Evolutionary conservation across 805 yeast genomes (phyloP).

Genomic region (Ogataea philodendri): DNA sequence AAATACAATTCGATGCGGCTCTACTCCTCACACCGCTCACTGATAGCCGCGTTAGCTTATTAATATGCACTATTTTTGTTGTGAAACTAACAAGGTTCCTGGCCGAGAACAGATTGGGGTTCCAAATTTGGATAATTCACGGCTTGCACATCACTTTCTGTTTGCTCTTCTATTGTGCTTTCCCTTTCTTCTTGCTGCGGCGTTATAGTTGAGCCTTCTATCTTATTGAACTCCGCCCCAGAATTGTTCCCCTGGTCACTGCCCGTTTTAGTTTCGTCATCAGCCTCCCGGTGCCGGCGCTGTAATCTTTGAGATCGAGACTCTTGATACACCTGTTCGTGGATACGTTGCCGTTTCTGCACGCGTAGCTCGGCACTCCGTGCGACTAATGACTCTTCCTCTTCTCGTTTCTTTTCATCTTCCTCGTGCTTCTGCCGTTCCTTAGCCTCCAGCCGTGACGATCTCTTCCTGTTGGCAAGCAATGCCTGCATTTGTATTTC

Average conservation of each 20-base stretch:
- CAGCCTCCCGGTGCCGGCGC: constrained; percentile 17
- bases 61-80: not conserved
- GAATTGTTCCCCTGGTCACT: no score
- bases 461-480: constrained; percentile 67
- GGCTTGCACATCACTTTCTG: constrained; percentile 1
- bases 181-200: constrained; percentile 1
- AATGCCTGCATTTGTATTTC: constrained; percentile 63
- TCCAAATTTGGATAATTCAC: not conserved
- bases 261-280: not conserved
- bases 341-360: constrained; percentile 38
- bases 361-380: constrained; percentile 46
- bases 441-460: constrained; percentile 69
- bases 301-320: constrained; percentile 36
- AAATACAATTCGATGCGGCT: not conserved
- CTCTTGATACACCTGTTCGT: constrained; percentile 31
- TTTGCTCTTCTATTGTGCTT: constrained; percentile 2
- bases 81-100: no score
- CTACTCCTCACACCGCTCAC: constrained; percentile 1
- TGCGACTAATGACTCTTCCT: constrained; percentile 44
- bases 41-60: constrained; percentile 3
- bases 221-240: no score
- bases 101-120: no score
- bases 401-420: constrained; percentile 43
- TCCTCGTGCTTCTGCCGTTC: constrained; percentile 53
- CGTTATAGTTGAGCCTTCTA: not conserved